Evolutionary conservation across 1,284 basidiomycete species (phyloP), one percentile per base, ranked within the genome.

Genomic region (Puccinia brachypodii): DNA sequence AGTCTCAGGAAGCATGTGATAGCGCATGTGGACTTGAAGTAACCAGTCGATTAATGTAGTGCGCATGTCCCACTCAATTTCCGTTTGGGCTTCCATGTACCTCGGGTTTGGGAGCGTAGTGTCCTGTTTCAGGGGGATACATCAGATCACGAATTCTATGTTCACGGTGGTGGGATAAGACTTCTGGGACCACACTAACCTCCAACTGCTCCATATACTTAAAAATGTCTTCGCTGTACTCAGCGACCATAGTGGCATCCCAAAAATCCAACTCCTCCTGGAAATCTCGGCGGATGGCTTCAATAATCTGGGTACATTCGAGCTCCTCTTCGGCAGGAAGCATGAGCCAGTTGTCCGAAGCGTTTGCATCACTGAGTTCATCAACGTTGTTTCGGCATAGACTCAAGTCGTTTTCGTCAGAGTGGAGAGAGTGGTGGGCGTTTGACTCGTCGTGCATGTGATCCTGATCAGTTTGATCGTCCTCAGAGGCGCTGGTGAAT

Each of bases 141-240:
- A 22, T 80, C 44, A 81, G 42, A 25, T 42, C 14, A 38, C 44
- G 14, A 38, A 66, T 6, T n/a, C 50, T 9, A 53, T 25, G 40
- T 50, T 8, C 16, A 28, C 53, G 19, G n/a, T 19, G 22, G 9
- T n/a, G 66, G 2, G 11, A 22, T 47, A 53, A 72, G 3, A 68
- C 11, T 11, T 50, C 25, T 9, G 40, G 2, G 16, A 36, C 25
- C 87, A 89, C 44, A 82, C 85, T 25, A 83, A 95, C 94, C 90
- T 98, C 95, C 74, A 97, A 90, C 80, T 93, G 90, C 83, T 89
- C 89, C 97, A 99, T 99, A 88, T 99, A 98, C 83, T 90, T 90
- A 85, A 99, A 99, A 86, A 99, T 99, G 83, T 99, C 96, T 40
- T 96, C 94, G 36, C 95, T 91, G 86, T 99, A 99, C 87, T 99